phyloP scores from a whole-genome alignment of 2,329 filamentous ascomycete species.

The Drechslerella stenobrocha region DNA sequence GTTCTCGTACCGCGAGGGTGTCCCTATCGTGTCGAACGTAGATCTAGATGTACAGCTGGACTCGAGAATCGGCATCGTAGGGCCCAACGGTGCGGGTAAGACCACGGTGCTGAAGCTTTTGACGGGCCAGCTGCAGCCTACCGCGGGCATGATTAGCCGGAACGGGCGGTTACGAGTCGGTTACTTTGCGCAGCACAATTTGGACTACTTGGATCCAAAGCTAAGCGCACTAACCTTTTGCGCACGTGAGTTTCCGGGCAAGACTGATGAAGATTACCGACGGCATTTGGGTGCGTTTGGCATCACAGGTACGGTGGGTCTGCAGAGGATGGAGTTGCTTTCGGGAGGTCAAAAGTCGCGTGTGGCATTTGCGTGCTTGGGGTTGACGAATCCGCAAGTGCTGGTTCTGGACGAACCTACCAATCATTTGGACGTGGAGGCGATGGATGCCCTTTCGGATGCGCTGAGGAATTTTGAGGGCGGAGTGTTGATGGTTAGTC shows the following conservation, averaged over 20 bases:
- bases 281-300: slow-evolving; percentile 88
- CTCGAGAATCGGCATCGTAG: slow-evolving; percentile 98
- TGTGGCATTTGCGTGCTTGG: slow-evolving; percentile 96
- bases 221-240: slow-evolving; percentile 93
- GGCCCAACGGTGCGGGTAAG: slow-evolving; percentile 97
- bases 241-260: slow-evolving; percentile 86
- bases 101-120: slow-evolving; percentile 98
- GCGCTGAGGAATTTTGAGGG: slow-evolving; percentile 86
- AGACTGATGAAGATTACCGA: slow-evolving; percentile 93
- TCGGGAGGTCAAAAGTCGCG: slow-evolving; percentile 98
- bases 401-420: slow-evolving; percentile 97
- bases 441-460: slow-evolving; percentile 90
- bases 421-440: slow-evolving; percentile 98
- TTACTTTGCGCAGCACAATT: slow-evolving; percentile 98
- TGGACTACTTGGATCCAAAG: slow-evolving; percentile 89
- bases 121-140: slow-evolving; percentile 77
- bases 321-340: slow-evolving; percentile 91
- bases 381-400: slow-evolving; percentile 91
- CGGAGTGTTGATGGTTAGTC: slow-evolving; percentile 95
- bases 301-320: slow-evolving; percentile 88
- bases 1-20: slow-evolving; percentile 84
- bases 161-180: slow-evolving; percentile 87
- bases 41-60: slow-evolving; percentile 97
- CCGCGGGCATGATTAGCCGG: slow-evolving; percentile 79
- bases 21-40: slow-evolving; percentile 77